A percentile compares a stretch with the other conserved stretches of the same genome.
phyloP scores from a whole-genome alignment of 371 early-diverging fungal genomes.

The Mortierella sp. region DNA sequence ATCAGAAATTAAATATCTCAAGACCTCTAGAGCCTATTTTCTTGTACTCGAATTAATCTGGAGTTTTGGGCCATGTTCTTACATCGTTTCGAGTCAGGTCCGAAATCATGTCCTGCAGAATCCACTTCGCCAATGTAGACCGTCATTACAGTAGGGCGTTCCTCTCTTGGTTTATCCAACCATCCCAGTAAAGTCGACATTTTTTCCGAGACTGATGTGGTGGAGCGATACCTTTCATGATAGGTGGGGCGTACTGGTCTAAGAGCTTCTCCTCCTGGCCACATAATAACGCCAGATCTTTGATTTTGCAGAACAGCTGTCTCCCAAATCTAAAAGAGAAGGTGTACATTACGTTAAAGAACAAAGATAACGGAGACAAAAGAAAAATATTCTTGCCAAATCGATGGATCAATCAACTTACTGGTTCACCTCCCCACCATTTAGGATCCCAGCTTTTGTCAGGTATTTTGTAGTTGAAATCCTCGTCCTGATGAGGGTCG shows the following conservation, averaged over 20 bases:
- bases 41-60: no score
- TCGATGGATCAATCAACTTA: conserved; percentile 41
- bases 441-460: conserved; percentile 65
- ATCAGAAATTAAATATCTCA: not conserved
- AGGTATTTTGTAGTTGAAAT: conserved; percentile 82
- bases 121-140: conserved; percentile 91
- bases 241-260: conserved; percentile 74
- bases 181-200: conserved; percentile 76
- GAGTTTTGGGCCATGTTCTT: conserved; percentile 2
- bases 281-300: conserved; percentile 83
- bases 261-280: conserved; percentile 88
- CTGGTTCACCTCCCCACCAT: conserved; percentile 96
- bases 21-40: not conserved
- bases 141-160: conserved; percentile 82
- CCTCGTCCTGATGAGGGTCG: conserved; percentile 78
- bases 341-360: conserved; percentile 15
- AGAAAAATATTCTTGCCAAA: no score
- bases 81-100: conserved; percentile 76
- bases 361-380: not conserved
- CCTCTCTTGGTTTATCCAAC: conserved; percentile 78
- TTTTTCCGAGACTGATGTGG: conserved; percentile 66
- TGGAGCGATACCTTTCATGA: conserved; percentile 66
- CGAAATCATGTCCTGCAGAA: conserved; percentile 81
- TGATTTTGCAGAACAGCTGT: conserved; percentile 80
- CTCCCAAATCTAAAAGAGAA: conserved; percentile 82